Evolutionary conservation across 441 rosid species (phyloP), one percentile per base, ranked within the genome.

Genomic region (Aleurites moluccanus): DNA sequence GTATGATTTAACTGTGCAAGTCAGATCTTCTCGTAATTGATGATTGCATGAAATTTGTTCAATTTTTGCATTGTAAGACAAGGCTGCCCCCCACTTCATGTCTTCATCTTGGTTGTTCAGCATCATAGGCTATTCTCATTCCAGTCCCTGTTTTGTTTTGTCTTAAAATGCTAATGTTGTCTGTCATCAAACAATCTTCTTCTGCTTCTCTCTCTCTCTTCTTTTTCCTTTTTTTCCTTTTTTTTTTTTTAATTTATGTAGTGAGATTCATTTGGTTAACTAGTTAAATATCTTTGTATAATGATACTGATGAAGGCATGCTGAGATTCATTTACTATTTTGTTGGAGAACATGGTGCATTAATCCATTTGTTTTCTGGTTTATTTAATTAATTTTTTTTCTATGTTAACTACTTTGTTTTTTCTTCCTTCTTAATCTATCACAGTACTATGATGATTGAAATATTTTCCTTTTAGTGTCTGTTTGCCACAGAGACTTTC

Each of bases 401-500:
- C n/a, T 40, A 28, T 61, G 38, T 66, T 72, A 50, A 52, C 56
- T 4, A n/a, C 13, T 9, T 35, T 40, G 47, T 66, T 47, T 25
- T 16, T n/a, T 56, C 4, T 13, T 40, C 10, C n/a, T 45, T 67
- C 72, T 23, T 59, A 28, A 66, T 61, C 30, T 73, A 38, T 77
- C 57, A 45, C 9, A 66, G 69, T 33, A 67, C 69, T 61, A 50
- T 77, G 70, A 81, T 79, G 73, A 64, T 75, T 79, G 77, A 82
- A 66, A 64, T 50, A 14, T 70, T 77, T 81, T 69, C 25, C 66
- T 38, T 82, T 75, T 70, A 96, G 99, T 96, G 99, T 87, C 88
- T 96, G 82, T 93, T 96, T 89, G 99, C 98, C 65, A 96, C 99
- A 77, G 99, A 96, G 86, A 96, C 99, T 53, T 96, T 96, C 90